Base-by-base conservation (phyloP, 1,284 basidiomycete genomes). In the Termitomyces sp. region DNA sequence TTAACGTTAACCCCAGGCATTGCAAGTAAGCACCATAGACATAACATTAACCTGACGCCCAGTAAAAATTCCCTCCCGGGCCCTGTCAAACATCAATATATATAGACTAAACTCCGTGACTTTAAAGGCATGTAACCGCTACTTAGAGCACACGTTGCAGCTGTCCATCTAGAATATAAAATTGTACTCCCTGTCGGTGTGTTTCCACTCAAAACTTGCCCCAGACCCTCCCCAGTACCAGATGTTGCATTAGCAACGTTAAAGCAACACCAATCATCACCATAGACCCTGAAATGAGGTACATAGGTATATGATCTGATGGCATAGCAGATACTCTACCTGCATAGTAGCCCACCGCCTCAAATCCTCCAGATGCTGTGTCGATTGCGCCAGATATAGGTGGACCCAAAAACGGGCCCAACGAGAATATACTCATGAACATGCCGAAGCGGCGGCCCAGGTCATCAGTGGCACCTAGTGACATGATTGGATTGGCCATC, bases 351-450 rank as follows among this genome's bases (percentile, higher is more conserved):
- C 83, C 84, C n/a, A 84, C 81, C 6, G 62, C 72, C 21, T 72
- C 66, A 59, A 78, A 84, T 1, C 72, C 71, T 4, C 74, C 76
- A 2, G 79, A 76, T 1, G 74, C 70, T 7, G 67, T 65, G 49
- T 74, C 73, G 47, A 86, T 83, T 0, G 80, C 80, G 5, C 83
- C 84, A n/a, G 81, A 81, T 40, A 85, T 83, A 0, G 83, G 83
- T 13, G 81, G 80, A 0, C 83, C 83, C 3, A 72, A 73, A 9
- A 84, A 52, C 73, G 69, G 53, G 69, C 72, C 72, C 9, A 73
- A 48, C 0, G 71, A 65, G 26, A 70, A 57, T 21, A 70, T 68
- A 46, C 63, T 84, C 65, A 84, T 71, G 49, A 79, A 78, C 74
- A 88, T 80, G 5, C 86, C 86, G 1, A 78, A 66, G 18, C 86